Percentiles rank a stretch among this genome's conserved stretches.
Evolutionary conservation across 148 eudicot genomes (phyloP).

Genomic region (Beta vulgaris): DNA sequence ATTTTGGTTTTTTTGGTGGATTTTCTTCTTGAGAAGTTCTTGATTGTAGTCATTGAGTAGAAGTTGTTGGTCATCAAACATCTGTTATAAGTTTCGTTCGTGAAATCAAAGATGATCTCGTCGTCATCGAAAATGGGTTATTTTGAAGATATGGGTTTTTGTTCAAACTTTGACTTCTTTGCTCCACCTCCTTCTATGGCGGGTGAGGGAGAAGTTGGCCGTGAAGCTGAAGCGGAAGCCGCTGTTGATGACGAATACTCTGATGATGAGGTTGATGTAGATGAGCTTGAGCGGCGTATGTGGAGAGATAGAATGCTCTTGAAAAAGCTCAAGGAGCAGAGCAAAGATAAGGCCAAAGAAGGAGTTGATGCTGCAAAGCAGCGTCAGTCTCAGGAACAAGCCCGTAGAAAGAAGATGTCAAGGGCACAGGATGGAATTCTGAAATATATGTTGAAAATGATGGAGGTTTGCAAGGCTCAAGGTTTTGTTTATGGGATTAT

Average conservation of each 20-base stretch:
- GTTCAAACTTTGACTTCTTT: slow-evolving; percentile 35
- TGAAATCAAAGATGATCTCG: not conserved
- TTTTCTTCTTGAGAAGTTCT: not conserved
- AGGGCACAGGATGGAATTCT: slow-evolving; percentile 51
- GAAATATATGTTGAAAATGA: slow-evolving; percentile 59
- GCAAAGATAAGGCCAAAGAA: slow-evolving; percentile 44
- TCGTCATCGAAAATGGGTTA: slow-evolving; percentile 29
- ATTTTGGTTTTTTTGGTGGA: not conserved
- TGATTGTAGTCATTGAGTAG: not conserved
- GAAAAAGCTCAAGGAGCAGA: slow-evolving; percentile 48
- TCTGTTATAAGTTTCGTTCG: not conserved
- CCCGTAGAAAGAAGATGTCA: slow-evolving; percentile 53
- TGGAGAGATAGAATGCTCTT: slow-evolving; percentile 50
- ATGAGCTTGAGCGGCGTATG: slow-evolving; percentile 60
- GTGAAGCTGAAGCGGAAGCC: slow-evolving; percentile 36
- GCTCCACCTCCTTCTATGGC: slow-evolving; percentile 11
- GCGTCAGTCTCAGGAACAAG: slow-evolving; percentile 51
- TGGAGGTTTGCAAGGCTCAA: slow-evolving; percentile 63
- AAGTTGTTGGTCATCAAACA: not conserved
- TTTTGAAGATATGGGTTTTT: slow-evolving; percentile 40
- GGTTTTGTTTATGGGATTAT: slow-evolving; percentile 65
- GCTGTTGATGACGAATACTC: slow-evolving; percentile 46
- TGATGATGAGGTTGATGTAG: slow-evolving; percentile 58
- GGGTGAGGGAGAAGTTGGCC: slow-evolving; percentile 33
- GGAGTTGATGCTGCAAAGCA: slow-evolving; percentile 35